Percentiles rank a stretch among this genome's conserved stretches.
phyloP scores from a whole-genome alignment of 331 rosid genomes.

The Cydonia oblonga region DNA sequence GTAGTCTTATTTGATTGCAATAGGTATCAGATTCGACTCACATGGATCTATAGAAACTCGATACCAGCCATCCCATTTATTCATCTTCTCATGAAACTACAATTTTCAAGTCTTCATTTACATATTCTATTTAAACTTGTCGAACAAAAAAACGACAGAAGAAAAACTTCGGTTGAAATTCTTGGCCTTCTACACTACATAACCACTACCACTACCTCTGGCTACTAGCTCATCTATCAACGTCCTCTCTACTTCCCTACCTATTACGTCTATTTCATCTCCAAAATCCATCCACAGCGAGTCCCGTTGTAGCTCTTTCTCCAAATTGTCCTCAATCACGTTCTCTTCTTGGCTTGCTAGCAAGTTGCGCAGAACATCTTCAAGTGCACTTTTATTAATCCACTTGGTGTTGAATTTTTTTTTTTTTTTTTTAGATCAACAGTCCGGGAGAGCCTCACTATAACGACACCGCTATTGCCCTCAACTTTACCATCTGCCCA shows the following conservation, averaged over 20 bases:
- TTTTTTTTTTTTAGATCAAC: too few relatives aligned
- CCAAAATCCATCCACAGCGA: slow-evolving; percentile 47
- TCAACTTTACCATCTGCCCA: too few relatives aligned
- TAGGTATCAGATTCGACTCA: not conserved
- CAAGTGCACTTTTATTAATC: slow-evolving; percentile 22
- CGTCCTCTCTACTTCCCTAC: slow-evolving; percentile 50
- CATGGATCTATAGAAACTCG: not conserved
- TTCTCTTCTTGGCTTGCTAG: slow-evolving; percentile 36
- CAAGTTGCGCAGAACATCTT: slow-evolving; percentile 34
- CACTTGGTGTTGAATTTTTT: slow-evolving; percentile 3
- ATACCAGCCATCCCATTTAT: slow-evolving; percentile 18
- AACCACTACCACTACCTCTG: slow-evolving; percentile 29
- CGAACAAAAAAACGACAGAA: not conserved
- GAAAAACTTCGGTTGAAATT: slow-evolving; percentile 17
- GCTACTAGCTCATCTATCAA: slow-evolving; percentile 59
- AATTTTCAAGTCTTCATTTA: slow-evolving; percentile 41
- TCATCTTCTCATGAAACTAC: slow-evolving; percentile 43
- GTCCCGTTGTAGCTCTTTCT: slow-evolving; percentile 39
- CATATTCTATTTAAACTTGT: slow-evolving; percentile 21
- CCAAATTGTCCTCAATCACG: slow-evolving; percentile 33
- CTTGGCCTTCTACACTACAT: slow-evolving; percentile 19
- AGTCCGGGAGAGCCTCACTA: too few relatives aligned
- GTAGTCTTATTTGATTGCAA: not conserved
- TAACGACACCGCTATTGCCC: too few relatives aligned
- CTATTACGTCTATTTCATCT: slow-evolving; percentile 52